phyloP scores from a whole-genome alignment of 345 rosid genomes.

The Eucalyptus curtisii region DNA sequence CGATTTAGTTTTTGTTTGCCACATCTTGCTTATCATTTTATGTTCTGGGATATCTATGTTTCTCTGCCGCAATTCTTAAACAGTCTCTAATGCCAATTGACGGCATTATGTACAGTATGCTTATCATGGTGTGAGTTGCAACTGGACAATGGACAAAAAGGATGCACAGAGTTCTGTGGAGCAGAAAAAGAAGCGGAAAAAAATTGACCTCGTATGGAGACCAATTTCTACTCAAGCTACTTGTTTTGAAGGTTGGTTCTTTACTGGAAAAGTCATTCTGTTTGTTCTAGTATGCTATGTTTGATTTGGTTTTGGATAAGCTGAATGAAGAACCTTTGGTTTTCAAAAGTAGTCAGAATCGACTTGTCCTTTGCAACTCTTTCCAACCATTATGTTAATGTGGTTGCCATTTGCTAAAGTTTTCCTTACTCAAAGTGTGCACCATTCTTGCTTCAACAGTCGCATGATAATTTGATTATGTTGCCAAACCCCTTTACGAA shows the following conservation, averaged over 20 bases:
- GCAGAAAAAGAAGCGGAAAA: constrained; percentile 20
- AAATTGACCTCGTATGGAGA: constrained; percentile 33
- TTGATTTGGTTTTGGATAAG: background rate
- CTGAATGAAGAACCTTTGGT: background rate
- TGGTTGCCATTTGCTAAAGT: background rate
- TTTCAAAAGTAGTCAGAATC: background rate
- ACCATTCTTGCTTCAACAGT: background rate
- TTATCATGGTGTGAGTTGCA: background rate
- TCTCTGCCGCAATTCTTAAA: background rate
- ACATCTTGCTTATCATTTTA: background rate
- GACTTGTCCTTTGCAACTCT: background rate
- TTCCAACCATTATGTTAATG: background rate
- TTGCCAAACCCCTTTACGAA: background rate
- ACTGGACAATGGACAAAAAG: background rate
- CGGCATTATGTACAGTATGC: constrained; percentile 9
- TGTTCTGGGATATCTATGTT: background rate
- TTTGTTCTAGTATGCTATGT: background rate
- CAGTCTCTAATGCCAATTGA: background rate
- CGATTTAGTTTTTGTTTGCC: background rate
- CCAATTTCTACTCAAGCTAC: constrained; percentile 36
- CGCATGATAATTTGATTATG: background rate
- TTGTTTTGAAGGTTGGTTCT: constrained; percentile 34
- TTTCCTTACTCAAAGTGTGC: background rate
- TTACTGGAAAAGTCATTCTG: background rate
- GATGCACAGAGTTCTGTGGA: constrained; percentile 4